These are phyloP conservation scores for Fraxinus sp. DNA, from an alignment of 305 asterid genomes.

Conservation along the genomic window DNA sequence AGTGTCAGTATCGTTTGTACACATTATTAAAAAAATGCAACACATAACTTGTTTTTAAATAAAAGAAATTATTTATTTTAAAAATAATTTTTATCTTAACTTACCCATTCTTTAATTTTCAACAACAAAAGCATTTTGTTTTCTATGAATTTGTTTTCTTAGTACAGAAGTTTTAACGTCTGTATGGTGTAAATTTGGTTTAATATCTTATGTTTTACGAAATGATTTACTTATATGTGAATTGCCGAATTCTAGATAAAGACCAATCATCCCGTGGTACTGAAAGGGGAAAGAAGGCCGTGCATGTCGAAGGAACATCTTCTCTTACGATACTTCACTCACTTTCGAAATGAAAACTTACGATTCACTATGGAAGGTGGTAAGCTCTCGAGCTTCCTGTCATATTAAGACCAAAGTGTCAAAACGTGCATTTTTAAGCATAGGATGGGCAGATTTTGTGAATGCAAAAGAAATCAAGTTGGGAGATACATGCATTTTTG, in stretches of 20 bases:
- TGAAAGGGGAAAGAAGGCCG: neutral
- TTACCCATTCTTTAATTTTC: too few relatives aligned
- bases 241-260: neutral
- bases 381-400: conserved; percentile 9
- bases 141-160: too few relatives aligned
- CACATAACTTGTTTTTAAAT: too few relatives aligned
- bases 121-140: too few relatives aligned
- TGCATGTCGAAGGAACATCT: neutral
- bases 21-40: too few relatives aligned
- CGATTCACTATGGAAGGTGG: neutral
- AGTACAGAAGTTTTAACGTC: too few relatives aligned
- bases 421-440: neutral
- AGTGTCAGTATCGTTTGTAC: too few relatives aligned
- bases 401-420: too few relatives aligned
- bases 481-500: neutral
- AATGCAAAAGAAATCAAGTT: neutral
- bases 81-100: too few relatives aligned
- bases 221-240: neutral
- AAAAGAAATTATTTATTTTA: too few relatives aligned
- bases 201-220: too few relatives aligned
- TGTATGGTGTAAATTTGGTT: too few relatives aligned
- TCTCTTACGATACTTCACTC: conserved; percentile 13
- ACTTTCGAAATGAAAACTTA: conserved; percentile 3
- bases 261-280: neutral
- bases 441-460: neutral